Base-by-base conservation (phyloP, 2,329 filamentous ascomycete species). In the Xylaria sp. region DNA sequence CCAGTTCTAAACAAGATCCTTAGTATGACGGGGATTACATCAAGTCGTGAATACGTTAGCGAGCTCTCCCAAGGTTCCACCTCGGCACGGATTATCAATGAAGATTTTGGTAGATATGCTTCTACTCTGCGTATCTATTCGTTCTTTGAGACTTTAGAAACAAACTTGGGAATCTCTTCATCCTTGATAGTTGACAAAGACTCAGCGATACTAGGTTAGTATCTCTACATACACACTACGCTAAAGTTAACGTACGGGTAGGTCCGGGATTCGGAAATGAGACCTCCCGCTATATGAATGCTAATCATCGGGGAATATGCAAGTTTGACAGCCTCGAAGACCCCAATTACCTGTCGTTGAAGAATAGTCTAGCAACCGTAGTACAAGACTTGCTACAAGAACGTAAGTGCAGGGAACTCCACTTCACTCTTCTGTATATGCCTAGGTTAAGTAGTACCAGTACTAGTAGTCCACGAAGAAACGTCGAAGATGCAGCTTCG, bases 101-200 rank as follows among this genome's bases (percentile, higher is more conserved):
- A 76, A 9, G 71, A 73, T 1, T 76, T 77, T 62, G 54, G 63
- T 2, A 68, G 70, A 47, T 64, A 61, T 49, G 66, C 68, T 0
- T 41, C 66, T 13, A 67, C 72, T 5, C 38, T 76, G 7, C 48
- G 59, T 0, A 68, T 77, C 8, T 74, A 68, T 48, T 77, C 76
- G 0, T 77, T 77, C 58, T 77, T 72, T 38, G 75, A 77, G 55
- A 76, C 75, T 1, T 29, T 74, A 3, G 56, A 65, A 25, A 74
- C 63, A 27, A 72, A 63, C 17, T 19, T 73, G 62, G 66, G 3
- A 25, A 3, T 25, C 8, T 23, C 40, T 8, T 23, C 10, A 11
- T 43, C 40, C 13, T 15, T 43, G 5, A 43, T 43, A 10, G 40
- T 43, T 21, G 40, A 43, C 3, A 23, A 25, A 13, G 40, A 43